These are phyloP conservation scores for Tranzscheliella williamsii DNA, from an alignment of 1,284 basidiomycete species.

Conservation along the genomic window DNA sequence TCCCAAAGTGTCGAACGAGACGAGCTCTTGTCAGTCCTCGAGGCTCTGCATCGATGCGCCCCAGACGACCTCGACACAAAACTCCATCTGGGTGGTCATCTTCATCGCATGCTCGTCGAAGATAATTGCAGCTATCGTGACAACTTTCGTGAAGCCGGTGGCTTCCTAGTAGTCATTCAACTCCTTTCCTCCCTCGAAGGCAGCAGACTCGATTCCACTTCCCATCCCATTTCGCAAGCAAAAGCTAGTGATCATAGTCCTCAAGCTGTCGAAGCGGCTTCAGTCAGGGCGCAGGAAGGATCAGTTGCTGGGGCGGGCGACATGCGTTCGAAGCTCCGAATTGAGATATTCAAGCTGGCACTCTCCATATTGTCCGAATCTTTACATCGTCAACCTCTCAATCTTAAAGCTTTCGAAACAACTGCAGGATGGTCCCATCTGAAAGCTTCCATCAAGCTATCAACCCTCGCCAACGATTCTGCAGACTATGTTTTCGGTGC, in stretches of 20 bases:
- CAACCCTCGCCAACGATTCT: slow-evolving; percentile 2
- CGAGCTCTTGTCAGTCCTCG: slow-evolving; percentile 29
- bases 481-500: slow-evolving; percentile 30
- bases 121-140: slow-evolving; percentile 23
- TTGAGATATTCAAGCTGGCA: slow-evolving; percentile 45
- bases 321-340: neutral
- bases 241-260: neutral
- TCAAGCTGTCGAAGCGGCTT: neutral
- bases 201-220: slow-evolving; percentile 1
- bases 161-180: slow-evolving; percentile 50
- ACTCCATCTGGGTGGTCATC: slow-evolving; percentile 41
- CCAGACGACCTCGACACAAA: slow-evolving; percentile 23
- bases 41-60: slow-evolving; percentile 25
- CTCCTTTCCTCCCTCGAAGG: slow-evolving; percentile 42
- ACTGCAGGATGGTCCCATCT: slow-evolving; percentile 49
- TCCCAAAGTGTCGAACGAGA: slow-evolving; percentile 17
- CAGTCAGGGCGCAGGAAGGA: neutral
- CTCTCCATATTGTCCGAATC: slow-evolving; percentile 48
- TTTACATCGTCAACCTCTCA: slow-evolving; percentile 35
- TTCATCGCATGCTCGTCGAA: slow-evolving; percentile 42
- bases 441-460: slow-evolving; percentile 15
- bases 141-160: slow-evolving; percentile 46
- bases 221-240: neutral
- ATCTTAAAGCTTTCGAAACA: slow-evolving; percentile 36
- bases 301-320: neutral